These are phyloP conservation scores for Vararia minispora DNA, from an alignment of 768 basidiomycete genomes.

Conservation along the genomic window DNA sequence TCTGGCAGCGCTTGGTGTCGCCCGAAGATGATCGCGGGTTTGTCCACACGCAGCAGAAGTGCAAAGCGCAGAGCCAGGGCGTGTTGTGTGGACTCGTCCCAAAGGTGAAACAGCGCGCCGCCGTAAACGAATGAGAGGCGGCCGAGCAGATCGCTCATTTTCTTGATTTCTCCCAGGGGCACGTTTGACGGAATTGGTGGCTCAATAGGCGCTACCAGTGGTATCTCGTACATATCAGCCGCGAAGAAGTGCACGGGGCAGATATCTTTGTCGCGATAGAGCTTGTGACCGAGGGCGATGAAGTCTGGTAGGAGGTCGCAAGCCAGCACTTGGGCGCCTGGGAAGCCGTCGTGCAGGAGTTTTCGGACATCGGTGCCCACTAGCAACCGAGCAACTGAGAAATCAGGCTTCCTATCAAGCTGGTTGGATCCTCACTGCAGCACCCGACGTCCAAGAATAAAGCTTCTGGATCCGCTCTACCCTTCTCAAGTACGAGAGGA, in stretches of 20 bases:
- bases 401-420: background rate
- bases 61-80: conserved; percentile 20
- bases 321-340: conserved; percentile 18
- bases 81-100: conserved; percentile 23
- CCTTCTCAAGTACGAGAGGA: conserved; percentile 16
- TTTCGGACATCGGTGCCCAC: conserved; percentile 26
- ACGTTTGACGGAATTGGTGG: background rate
- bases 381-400: conserved; percentile 1
- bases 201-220: background rate
- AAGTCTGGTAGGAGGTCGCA: conserved; percentile 21
- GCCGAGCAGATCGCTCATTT: conserved; percentile 15
- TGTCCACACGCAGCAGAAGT: conserved; percentile 14
- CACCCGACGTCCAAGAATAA: conserved; percentile 23
- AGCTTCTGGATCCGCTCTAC: conserved; percentile 14
- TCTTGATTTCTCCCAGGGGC: background rate
- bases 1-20: conserved; percentile 19
- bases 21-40: conserved; percentile 22
- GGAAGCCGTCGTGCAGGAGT: conserved; percentile 22
- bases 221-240: conserved; percentile 20
- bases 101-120: conserved; percentile 26
- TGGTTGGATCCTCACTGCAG: conserved; percentile 19
- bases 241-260: conserved; percentile 21
- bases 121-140: conserved; percentile 20
- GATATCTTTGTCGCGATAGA: conserved; percentile 16
- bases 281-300: conserved; percentile 20